Base-by-base conservation (phyloP, 306 rosid genomes). In the Myrica gale region DNA sequence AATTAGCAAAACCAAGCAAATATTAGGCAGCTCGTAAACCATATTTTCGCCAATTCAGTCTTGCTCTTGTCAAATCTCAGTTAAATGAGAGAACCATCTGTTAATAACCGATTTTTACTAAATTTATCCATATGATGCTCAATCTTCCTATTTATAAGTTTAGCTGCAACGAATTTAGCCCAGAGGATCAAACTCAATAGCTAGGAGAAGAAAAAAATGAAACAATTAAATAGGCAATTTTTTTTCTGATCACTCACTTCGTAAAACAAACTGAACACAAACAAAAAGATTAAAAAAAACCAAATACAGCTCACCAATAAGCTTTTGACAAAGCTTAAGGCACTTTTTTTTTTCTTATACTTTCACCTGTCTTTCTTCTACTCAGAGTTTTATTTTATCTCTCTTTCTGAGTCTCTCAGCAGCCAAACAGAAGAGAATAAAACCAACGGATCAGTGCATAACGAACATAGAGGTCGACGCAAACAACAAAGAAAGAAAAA, bases 341-440 rank as follows among this genome's bases (percentile, higher is more conserved):
- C 20, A 4, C 48, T 32, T 42, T 65, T 65, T 65, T 43, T 39
- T n/a, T 37, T 12, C 4, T 11, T 5, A 1, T 11, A 44, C 7
- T 26, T 46, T 81, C 63, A 56, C 68, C 81, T 71, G 66, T 73
- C 82, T 61, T 74, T 69, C 74, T 78, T 61, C 52, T 48, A 70
- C 76, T 73, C 76, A 45, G 76, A 43, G 23, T 82, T 50, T 26
- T 41, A 17, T 6, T 68, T 75, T 75, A 11, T 2, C 10, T 53
- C 37, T 32, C 37, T 32, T 32, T 32, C 37, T 32, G 37, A 32
- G 37, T 32, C 37, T 32, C 81, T 70, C 76, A 44, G 75, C 76
- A 83, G 74, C 82, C 82, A 82, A 79, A 76, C 82, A 81, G 46
- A 79, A 52, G 20, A 15, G 26, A 55, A 45, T 62, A 80, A 47